Evolutionary conservation across 345 rosid genomes (phyloP), one percentile per base, ranked within the genome.

Genomic region (Mercurialis annua): DNA sequence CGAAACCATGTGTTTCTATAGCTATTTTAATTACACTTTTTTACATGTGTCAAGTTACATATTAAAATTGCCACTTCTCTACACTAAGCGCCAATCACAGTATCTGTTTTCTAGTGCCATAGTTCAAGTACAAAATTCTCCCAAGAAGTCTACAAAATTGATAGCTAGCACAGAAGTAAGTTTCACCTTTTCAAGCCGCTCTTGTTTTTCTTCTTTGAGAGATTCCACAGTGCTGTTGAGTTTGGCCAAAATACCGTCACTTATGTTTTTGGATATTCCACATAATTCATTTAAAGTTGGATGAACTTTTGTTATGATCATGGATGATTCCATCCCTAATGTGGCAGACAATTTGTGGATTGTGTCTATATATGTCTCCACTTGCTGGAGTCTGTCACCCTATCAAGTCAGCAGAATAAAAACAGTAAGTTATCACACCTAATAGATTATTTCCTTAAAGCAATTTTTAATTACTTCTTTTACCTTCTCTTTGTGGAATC

Each of bases 271-370:
- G 48, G 97, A 89, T 77, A 91, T 86, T 49, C 99, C 98, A 71
- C 89, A 91, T 70, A 87, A 73, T 59, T 91, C 98, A 66, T 88
- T 94, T 74, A 94, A 71, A 77, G 86, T 94, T 58, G 99, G 98
- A 68, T 94, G 98, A 55, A 94, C 91, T 77, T 94, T 94, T 62
- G 99, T 94, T 72, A 94, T 84, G 69, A 87, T 91, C 92, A 86
- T 91, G 47, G 99, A 91, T 65, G 96, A 91, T 77, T 91, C 97
- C 90, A 87, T 86, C 66, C 92, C 99, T 67, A 94, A 65, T 24
- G 85, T 87, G 27, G 96, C 84, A 62, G 93, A 84, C 52, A 91
- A 66, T 60, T 77, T 86, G 63, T 71, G 80, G 69, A 94, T 83
- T 42, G 83, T 74, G 47, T 85, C 84, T 70, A 79, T 88, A 34